These are phyloP conservation scores for Sugiyamaella mastotermitis DNA, from an alignment of 805 yeast genomes.

Conservation along the genomic window DNA sequence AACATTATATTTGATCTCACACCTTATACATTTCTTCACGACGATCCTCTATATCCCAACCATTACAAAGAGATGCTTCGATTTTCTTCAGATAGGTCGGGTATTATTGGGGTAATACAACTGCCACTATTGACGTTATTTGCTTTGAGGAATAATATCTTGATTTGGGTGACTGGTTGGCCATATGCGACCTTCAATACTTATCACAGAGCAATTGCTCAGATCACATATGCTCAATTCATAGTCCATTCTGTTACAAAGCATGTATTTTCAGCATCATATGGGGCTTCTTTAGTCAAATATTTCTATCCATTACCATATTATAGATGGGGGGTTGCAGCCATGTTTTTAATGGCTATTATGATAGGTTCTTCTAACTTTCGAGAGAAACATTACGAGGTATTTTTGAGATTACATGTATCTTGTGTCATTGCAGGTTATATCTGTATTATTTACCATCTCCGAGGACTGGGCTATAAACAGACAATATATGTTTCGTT, in stretches of 20 bases:
- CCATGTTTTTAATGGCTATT: slow-evolving; percentile 29
- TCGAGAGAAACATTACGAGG: slow-evolving; percentile 51
- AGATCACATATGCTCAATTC: slow-evolving; percentile 37
- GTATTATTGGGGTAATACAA: slow-evolving; percentile 42
- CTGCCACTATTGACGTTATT: slow-evolving; percentile 50
- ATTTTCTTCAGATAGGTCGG: slow-evolving; percentile 49
- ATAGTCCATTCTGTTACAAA: slow-evolving; percentile 47
- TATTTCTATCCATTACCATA: slow-evolving; percentile 32
- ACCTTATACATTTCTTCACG: slow-evolving; percentile 29
- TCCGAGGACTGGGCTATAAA: slow-evolving; percentile 44
- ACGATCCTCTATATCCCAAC: slow-evolving; percentile 34
- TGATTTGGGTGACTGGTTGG: slow-evolving; percentile 58
- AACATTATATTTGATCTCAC: slow-evolving; percentile 27
- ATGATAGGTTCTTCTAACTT: slow-evolving; percentile 41
- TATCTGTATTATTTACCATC: slow-evolving; percentile 54
- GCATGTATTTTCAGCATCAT: slow-evolving; percentile 36
- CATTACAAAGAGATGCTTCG: slow-evolving; percentile 35
- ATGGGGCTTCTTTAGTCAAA: slow-evolving; percentile 27
- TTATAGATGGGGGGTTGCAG: slow-evolving; percentile 32
- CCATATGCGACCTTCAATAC: slow-evolving; percentile 46
- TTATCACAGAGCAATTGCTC: slow-evolving; percentile 53
- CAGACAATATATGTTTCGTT: slow-evolving; percentile 49
- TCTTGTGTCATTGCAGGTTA: slow-evolving; percentile 49
- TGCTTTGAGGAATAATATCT: slow-evolving; percentile 58
- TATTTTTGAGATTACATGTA: slow-evolving; percentile 51